These are phyloP conservation scores for Kwoniella pini DNA, from an alignment of 768 basidiomycete genomes.

Conservation along the genomic window DNA sequence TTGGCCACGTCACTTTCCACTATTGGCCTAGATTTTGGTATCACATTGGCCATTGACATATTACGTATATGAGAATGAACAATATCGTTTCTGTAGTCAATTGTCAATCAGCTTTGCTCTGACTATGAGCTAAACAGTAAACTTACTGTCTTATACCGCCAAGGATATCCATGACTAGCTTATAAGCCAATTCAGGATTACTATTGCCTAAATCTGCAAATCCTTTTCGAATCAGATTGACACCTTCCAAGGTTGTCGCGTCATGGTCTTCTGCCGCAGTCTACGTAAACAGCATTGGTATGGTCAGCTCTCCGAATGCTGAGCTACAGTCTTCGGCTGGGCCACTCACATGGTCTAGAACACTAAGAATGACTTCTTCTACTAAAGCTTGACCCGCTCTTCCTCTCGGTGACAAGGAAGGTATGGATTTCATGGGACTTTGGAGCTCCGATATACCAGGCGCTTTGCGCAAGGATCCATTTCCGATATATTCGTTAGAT, in stretches of 20 bases:
- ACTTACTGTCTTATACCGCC: slow-evolving; percentile 88
- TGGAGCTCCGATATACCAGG: not conserved
- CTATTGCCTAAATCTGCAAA: slow-evolving; percentile 80
- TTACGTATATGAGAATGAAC: slow-evolving; percentile 81
- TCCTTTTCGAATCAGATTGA: slow-evolving; percentile 69
- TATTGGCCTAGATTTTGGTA: slow-evolving; percentile 76
- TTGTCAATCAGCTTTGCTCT: slow-evolving; percentile 12
- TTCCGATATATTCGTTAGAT: slow-evolving; percentile 77
- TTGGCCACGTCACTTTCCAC: slow-evolving; percentile 13
- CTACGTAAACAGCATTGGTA: slow-evolving; percentile 22
- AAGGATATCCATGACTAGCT: slow-evolving; percentile 82
- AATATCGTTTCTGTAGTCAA: slow-evolving; percentile 66
- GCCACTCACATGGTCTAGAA: slow-evolving; percentile 67
- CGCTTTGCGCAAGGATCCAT: slow-evolving; percentile 54
- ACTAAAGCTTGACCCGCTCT: slow-evolving; percentile 61
- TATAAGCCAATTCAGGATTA: slow-evolving; percentile 83
- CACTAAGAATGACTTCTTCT: slow-evolving; percentile 80
- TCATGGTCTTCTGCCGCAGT: slow-evolving; percentile 39
- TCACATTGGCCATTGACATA: slow-evolving; percentile 60
- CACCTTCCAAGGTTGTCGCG: slow-evolving; percentile 32
- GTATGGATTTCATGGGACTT: slow-evolving; percentile 5
- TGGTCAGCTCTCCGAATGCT: slow-evolving; percentile 12
- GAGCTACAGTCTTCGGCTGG: not conserved
- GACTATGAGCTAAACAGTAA: slow-evolving; percentile 1
- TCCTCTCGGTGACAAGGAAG: slow-evolving; percentile 15